These are phyloP conservation scores for Ustilago shanxiensis DNA, from an alignment of 1,284 basidiomycete genomes.

Conservation along the genomic window DNA sequence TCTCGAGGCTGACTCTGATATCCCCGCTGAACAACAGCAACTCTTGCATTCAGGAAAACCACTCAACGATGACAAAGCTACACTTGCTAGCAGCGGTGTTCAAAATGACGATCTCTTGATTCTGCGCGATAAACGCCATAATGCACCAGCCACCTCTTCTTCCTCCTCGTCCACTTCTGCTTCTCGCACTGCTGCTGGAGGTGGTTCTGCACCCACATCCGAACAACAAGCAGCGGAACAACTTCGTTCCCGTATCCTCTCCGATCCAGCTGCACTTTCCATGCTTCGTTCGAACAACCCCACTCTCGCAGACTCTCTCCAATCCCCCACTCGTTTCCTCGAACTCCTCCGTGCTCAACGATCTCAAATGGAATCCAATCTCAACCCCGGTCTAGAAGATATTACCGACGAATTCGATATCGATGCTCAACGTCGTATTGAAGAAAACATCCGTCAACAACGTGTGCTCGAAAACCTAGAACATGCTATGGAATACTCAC, in stretches of 20 bases:
- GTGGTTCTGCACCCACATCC: constrained; percentile 7
- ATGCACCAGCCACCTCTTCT: constrained; percentile 1
- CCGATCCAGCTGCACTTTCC: constrained; percentile 83
- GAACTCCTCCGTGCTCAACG: constrained; percentile 45
- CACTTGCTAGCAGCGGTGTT: constrained; percentile 58
- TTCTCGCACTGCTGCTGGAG: too few species aligned
- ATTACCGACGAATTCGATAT: constrained; percentile 83
- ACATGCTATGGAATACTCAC: constrained; percentile 72
- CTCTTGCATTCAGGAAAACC: constrained; percentile 46
- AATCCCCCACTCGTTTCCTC: constrained; percentile 23
- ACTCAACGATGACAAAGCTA: constrained; percentile 46
- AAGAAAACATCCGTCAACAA: constrained; percentile 91
- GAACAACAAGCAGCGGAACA: constrained; percentile 82
- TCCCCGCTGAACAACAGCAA: constrained; percentile 54
- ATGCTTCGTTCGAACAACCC: constrained; percentile 75
- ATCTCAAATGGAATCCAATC: constrained; percentile 66
- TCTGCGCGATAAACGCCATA: constrained; percentile 26
- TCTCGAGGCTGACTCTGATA: constrained; percentile 59
- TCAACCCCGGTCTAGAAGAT: constrained; percentile 72
- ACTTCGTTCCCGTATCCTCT: constrained; percentile 87
- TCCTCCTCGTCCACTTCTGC: not conserved
- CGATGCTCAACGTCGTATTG: constrained; percentile 84
- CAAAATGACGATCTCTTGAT: constrained; percentile 61
- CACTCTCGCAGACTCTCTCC: constrained; percentile 38
- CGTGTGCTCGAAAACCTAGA: constrained; percentile 80